These are phyloP conservation scores for Scorias spongiosa DNA, from an alignment of 2,329 filamentous ascomycete genomes.

Conservation along the genomic window DNA sequence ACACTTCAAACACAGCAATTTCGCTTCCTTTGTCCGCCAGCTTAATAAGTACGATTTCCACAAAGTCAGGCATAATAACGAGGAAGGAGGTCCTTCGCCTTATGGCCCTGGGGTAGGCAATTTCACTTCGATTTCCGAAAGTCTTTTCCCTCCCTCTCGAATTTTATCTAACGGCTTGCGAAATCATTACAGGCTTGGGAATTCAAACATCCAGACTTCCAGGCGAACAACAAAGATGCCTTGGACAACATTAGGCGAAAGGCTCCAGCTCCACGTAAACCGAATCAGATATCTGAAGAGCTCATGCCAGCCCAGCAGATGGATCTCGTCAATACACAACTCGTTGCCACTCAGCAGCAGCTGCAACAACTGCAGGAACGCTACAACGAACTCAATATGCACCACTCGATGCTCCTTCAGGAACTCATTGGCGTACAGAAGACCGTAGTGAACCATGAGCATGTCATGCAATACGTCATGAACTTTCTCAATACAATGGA, in stretches of 20 bases:
- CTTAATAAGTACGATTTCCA: slow-evolving; percentile 98
- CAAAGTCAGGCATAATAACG: slow-evolving; percentile 85
- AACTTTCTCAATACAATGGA: slow-evolving; percentile 50
- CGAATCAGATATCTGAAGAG: slow-evolving; percentile 48
- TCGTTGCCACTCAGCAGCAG: slow-evolving; percentile 83
- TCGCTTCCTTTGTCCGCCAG: slow-evolving; percentile 90
- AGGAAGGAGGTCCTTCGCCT: slow-evolving; percentile 66
- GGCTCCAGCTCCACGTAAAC: slow-evolving; percentile 77
- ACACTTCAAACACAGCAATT: slow-evolving; percentile 98
- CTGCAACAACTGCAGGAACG: slow-evolving; percentile 75
- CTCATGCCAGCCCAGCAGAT: slow-evolving; percentile 75
- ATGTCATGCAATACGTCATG: slow-evolving; percentile 57
- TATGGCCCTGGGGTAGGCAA: slow-evolving; percentile 60
- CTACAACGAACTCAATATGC: slow-evolving; percentile 60
- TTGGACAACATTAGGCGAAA: slow-evolving; percentile 94
- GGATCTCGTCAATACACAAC: slow-evolving; percentile 72
- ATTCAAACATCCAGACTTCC: slow-evolving; percentile 95
- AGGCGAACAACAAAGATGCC: slow-evolving; percentile 87
- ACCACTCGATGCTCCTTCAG: slow-evolving; percentile 49
- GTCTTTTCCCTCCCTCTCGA: not conserved
- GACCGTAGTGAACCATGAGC: slow-evolving; percentile 57
- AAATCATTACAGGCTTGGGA: slow-evolving; percentile 57
- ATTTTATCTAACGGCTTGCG: too few species aligned
- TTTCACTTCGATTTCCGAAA: not conserved
- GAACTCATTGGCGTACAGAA: slow-evolving; percentile 51